Evolutionary conservation across 257 asterid genomes (phyloP).

Genomic region (Salvia miltiorrhiza): DNA sequence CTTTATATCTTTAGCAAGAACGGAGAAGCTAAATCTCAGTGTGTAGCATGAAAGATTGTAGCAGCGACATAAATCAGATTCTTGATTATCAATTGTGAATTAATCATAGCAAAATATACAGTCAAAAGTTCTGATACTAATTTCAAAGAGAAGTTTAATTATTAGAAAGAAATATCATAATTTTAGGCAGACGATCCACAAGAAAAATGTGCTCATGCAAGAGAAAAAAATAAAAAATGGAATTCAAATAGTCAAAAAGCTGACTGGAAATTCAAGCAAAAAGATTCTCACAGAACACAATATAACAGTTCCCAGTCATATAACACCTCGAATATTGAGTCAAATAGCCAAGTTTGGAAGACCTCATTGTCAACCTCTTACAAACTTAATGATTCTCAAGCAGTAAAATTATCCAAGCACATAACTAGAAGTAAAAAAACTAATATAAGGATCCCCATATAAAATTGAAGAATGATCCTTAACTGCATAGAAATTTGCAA

Average conservation of each 20-base stretch:
- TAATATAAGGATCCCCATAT: background rate
- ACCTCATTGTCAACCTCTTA: background rate
- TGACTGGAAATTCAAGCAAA: background rate
- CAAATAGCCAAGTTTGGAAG: background rate
- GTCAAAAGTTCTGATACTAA: conserved; percentile 1
- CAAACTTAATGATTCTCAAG: background rate
- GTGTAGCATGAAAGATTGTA: background rate
- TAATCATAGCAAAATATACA: background rate
- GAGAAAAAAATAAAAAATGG: background rate
- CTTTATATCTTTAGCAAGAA: background rate
- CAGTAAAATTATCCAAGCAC: background rate
- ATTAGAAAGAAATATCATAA: background rate
- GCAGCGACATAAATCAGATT: background rate
- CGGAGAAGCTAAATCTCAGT: background rate
- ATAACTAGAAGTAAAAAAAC: background rate
- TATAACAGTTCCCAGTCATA: background rate
- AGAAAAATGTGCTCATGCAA: background rate
- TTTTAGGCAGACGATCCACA: background rate
- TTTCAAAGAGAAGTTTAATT: conserved; percentile 11
- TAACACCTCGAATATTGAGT: background rate
- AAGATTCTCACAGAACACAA: background rate
- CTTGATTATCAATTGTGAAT: background rate
- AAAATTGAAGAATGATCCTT: background rate
- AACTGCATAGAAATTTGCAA: background rate
- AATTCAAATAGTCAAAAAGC: conserved; percentile 6